Percentiles rank a stretch among this genome's conserved stretches.
These are phyloP conservation scores for Candida morakotiae DNA, from an alignment of 805 yeast genomes.

Conservation along the genomic window DNA sequence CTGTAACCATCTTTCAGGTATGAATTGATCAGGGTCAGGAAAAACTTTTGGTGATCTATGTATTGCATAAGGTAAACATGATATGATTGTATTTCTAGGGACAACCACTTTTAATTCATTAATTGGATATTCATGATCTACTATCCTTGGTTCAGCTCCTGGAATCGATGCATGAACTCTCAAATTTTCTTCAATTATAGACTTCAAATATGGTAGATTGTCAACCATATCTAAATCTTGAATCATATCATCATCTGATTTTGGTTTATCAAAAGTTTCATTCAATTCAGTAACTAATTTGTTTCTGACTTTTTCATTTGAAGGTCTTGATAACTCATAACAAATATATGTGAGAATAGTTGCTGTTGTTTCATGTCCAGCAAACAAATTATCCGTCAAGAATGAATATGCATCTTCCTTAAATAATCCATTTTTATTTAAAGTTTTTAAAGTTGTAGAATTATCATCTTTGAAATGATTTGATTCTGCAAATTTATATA, in stretches of 20 bases:
- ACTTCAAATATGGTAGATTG: constrained; percentile 52
- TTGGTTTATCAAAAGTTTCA: constrained; percentile 28
- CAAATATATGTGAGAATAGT: constrained; percentile 56
- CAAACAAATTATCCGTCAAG: constrained; percentile 61
- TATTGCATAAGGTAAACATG: constrained; percentile 63
- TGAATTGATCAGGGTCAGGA: constrained; percentile 46
- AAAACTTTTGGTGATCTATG: constrained; percentile 52
- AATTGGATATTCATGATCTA: constrained; percentile 27
- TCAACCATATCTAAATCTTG: constrained; percentile 43
- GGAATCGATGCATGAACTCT: constrained; percentile 70
- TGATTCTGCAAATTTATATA: constrained; percentile 31
- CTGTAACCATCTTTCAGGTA: constrained; percentile 63
- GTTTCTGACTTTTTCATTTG: constrained; percentile 42
- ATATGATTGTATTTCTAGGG: constrained; percentile 53
- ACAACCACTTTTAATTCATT: constrained; percentile 21
- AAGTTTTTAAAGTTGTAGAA: constrained; percentile 31
- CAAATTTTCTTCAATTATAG: constrained; percentile 57
- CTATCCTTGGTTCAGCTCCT: constrained; percentile 62
- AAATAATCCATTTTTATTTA: constrained; percentile 26
- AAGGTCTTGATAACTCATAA: constrained; percentile 55
- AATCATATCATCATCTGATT: constrained; percentile 15
- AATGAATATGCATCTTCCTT: constrained; percentile 36
- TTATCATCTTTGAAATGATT: constrained; percentile 19
- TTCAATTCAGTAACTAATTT: constrained; percentile 45
- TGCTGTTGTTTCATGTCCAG: constrained; percentile 77